These are phyloP conservation scores for Canavalia gladiata DNA, from an alignment of 306 rosid genomes.

Conservation along the genomic window DNA sequence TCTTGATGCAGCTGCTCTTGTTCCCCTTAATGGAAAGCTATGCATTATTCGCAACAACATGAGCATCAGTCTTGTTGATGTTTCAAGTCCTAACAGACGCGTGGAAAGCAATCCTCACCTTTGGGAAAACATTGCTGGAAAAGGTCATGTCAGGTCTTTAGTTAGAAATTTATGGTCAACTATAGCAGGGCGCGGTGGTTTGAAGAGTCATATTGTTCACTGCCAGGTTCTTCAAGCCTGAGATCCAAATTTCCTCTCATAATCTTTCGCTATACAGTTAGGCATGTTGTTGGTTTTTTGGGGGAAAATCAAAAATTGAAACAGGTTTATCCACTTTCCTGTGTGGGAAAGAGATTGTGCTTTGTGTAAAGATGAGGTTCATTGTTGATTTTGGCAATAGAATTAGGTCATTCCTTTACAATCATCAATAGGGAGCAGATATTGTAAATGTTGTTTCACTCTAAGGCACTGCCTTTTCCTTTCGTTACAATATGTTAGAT, in stretches of 20 bases:
- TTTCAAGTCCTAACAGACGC: constrained; percentile 70
- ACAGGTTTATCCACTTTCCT: constrained; percentile 47
- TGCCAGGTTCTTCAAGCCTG: constrained; percentile 98
- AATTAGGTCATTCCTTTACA: constrained; percentile 65
- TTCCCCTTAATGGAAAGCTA: constrained; percentile 92
- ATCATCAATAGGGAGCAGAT: constrained; percentile 69
- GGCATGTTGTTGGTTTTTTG: constrained; percentile 41
- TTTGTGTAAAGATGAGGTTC: constrained; percentile 55
- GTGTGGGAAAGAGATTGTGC: constrained; percentile 41
- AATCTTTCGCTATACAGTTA: constrained; percentile 48
- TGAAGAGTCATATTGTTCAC: constrained; percentile 97
- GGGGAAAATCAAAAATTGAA: constrained; percentile 31
- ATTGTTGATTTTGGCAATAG: constrained; percentile 64
- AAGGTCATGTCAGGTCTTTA: constrained; percentile 80
- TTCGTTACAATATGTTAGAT: constrained; percentile 55
- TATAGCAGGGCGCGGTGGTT: constrained; percentile 85
- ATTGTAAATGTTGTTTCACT: constrained; percentile 71
- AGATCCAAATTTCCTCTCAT: constrained; percentile 41
- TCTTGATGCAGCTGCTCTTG: constrained; percentile 96
- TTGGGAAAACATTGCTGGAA: constrained; percentile 97
- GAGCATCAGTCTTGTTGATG: constrained; percentile 97
- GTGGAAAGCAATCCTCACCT: constrained; percentile 87
- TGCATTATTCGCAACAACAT: constrained; percentile 96
- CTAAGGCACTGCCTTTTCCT: constrained; percentile 55
- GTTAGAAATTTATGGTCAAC: constrained; percentile 91